Conservation (phyloP, 345 rosid genomes). For the Iberis pinnata region DNA sequence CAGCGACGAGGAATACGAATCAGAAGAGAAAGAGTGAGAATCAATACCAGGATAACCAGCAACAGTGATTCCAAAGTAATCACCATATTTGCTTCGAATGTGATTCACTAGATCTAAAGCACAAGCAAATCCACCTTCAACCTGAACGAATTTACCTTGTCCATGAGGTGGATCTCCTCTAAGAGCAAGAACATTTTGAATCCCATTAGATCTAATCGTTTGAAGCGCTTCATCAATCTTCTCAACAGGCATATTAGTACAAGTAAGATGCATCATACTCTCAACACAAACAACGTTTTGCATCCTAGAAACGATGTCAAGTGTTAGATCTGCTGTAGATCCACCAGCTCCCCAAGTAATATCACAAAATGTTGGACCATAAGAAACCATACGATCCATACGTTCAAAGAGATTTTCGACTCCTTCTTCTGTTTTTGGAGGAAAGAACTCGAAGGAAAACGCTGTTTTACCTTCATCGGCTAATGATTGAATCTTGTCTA, state of each 20-base stretch:
- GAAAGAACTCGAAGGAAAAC: conserved; percentile 98
- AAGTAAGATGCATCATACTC: conserved; percentile 99
- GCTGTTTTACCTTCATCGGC: conserved; percentile 41
- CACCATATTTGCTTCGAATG: conserved; percentile 61
- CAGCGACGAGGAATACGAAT: neutral
- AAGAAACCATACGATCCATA: conserved; percentile 91
- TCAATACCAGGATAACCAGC: conserved; percentile 92
- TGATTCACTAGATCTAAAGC: conserved; percentile 94
- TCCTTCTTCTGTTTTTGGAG: conserved; percentile 95
- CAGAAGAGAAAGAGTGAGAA: neutral
- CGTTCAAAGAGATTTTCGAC: conserved; percentile 93
- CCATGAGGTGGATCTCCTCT: conserved; percentile 99
- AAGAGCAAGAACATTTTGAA: conserved; percentile 95
- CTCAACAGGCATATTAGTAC: conserved; percentile 95
- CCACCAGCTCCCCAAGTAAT: conserved; percentile 99
- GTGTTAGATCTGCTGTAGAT: conserved; percentile 89
- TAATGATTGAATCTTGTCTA: conserved; percentile 57
- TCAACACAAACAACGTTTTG: conserved; percentile 95
- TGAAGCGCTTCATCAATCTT: conserved; percentile 87
- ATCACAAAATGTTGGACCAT: conserved; percentile 89
- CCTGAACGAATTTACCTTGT: conserved; percentile 92
- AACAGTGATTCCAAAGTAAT: conserved; percentile 91
- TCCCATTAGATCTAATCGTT: conserved; percentile 77
- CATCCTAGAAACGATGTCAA: conserved; percentile 91
- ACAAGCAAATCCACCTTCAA: conserved; percentile 87